A percentile compares a stretch with the other conserved stretches of the same genome.
phyloP scores from a whole-genome alignment of 2,329 filamentous ascomycete genomes.

The Graphiopsis chlorocephala region DNA sequence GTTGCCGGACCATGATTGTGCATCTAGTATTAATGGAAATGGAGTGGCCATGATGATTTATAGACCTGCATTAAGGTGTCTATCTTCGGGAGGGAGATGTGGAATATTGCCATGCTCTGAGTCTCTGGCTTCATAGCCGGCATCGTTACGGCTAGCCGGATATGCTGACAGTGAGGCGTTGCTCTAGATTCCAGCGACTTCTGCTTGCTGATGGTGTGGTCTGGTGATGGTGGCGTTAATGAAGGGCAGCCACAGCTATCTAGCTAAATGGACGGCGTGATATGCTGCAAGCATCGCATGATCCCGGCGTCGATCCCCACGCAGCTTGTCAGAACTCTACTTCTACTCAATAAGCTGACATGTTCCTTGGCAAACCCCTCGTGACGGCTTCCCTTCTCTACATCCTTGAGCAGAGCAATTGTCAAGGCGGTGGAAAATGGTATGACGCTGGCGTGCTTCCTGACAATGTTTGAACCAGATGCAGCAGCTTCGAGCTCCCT shows the following conservation, averaged over 20 bases:
- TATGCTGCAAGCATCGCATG: not conserved
- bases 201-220: not conserved
- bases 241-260: not conserved
- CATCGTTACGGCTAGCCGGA: not conserved
- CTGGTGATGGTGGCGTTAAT: not conserved
- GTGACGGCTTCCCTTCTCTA: not conserved
- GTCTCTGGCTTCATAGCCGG: not conserved
- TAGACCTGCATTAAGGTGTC: not conserved
- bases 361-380: not conserved
- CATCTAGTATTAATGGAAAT: slow-evolving; percentile 13
- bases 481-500: not conserved
- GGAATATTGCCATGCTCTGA: not conserved
- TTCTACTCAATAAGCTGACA: not conserved
- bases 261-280: not conserved
- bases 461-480: not conserved
- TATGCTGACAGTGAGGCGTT: not conserved
- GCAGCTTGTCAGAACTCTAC: not conserved
- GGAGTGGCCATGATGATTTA: not conserved
- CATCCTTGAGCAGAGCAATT: not conserved
- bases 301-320: not conserved
- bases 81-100: not conserved
- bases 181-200: not conserved
- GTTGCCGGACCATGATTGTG: slow-evolving; percentile 20
- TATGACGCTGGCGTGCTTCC: not conserved
- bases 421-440: not conserved